Conservation (phyloP, 805 yeast genomes). For the Yamadazyma olivae region DNA sequence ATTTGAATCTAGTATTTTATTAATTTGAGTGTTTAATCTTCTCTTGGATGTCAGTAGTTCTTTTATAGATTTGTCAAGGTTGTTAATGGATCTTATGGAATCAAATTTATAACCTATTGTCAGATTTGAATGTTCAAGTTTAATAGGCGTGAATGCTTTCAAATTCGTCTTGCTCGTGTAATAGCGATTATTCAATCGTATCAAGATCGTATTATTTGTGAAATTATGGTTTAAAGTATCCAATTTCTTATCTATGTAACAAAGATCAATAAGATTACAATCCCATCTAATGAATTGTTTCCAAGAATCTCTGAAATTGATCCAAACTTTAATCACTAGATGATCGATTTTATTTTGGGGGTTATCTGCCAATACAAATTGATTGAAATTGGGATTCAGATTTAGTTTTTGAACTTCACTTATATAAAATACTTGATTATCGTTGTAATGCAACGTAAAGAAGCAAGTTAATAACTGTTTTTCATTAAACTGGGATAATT, state of each 20-base stretch:
- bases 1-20: not conserved
- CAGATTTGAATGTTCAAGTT: not conserved
- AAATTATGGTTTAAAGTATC: slow-evolving; percentile 14
- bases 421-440: slow-evolving; percentile 22
- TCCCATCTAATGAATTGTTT: slow-evolving; percentile 14
- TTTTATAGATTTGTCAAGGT: slow-evolving; percentile 21
- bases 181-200: slow-evolving; percentile 18
- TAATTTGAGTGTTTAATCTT: slow-evolving; percentile 12
- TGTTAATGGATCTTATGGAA: slow-evolving; percentile 23
- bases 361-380: slow-evolving; percentile 21
- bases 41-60: slow-evolving; percentile 27
- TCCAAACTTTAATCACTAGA: slow-evolving; percentile 16
- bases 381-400: slow-evolving; percentile 26
- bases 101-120: slow-evolving; percentile 26
- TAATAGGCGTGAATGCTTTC: not conserved
- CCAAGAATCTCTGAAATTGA: slow-evolving; percentile 22
- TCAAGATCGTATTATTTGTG: slow-evolving; percentile 18
- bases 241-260: slow-evolving; percentile 8
- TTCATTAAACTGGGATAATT: slow-evolving; percentile 13
- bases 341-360: slow-evolving; percentile 5
- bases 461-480: slow-evolving; percentile 22
- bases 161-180: slow-evolving; percentile 15
- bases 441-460: slow-evolving; percentile 20
- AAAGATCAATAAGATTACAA: slow-evolving; percentile 17
- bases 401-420: slow-evolving; percentile 25